These are phyloP conservation scores for Solanum okadae DNA, from an alignment of 257 asterid species.

Conservation along the genomic window DNA sequence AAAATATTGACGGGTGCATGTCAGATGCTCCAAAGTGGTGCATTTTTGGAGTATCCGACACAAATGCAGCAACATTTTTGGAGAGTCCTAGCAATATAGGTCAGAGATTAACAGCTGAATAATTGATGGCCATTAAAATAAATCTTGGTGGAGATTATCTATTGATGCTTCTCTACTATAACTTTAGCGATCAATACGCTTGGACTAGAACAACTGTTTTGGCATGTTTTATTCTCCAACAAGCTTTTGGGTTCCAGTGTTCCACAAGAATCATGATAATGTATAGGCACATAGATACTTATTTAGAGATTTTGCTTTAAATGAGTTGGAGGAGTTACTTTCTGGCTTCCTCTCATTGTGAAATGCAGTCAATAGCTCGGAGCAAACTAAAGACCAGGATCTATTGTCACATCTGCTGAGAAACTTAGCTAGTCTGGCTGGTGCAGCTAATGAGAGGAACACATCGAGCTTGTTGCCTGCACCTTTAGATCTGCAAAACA, in stretches of 20 bases:
- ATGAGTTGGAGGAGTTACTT: constrained; percentile 2
- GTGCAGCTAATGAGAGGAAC: constrained; percentile 16
- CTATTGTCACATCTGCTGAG: constrained; percentile 32
- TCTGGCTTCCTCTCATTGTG: neutral
- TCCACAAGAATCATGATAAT: neutral
- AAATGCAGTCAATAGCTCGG: constrained; percentile 35
- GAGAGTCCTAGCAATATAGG: neutral
- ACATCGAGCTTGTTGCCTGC: constrained; percentile 10
- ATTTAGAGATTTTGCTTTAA: neutral
- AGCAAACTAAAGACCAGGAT: constrained; percentile 35
- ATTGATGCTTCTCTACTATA: neutral
- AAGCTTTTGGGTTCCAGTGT: neutral
- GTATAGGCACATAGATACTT: neutral
- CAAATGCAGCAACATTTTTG: neutral
- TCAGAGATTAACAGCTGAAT: neutral
- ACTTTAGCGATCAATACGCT: neutral
- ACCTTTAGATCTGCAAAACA: constrained; percentile 19
- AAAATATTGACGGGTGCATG: neutral
- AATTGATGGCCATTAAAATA: neutral
- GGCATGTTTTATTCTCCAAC: neutral
- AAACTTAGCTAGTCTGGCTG: constrained; percentile 32
- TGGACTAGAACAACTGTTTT: neutral
- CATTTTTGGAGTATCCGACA: neutral
- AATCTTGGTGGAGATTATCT: neutral
- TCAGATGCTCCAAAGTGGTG: neutral